phyloP scores from a whole-genome alignment of 1,139 yeast genomes.

The Suhomyces panamericanus region DNA sequence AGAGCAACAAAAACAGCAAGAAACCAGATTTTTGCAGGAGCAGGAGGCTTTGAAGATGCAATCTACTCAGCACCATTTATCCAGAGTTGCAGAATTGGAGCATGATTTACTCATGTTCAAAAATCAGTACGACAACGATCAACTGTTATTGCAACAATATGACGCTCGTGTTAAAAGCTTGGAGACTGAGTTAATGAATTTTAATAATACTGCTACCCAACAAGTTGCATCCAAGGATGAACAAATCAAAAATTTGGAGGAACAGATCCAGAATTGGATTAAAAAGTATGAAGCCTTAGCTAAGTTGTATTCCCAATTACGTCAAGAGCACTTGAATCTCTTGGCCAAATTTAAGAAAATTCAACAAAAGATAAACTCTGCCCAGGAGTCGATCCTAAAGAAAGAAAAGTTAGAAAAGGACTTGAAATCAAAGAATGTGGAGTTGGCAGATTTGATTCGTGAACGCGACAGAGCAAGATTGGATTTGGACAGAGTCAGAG shows the following conservation, averaged over 20 bases:
- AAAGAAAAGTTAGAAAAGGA: slow-evolving; percentile 84
- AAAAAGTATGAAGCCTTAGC: slow-evolving; percentile 88
- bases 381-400: slow-evolving; percentile 86
- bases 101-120: slow-evolving; percentile 74
- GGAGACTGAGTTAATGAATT: slow-evolving; percentile 67
- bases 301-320: slow-evolving; percentile 82
- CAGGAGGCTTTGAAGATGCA: slow-evolving; percentile 71
- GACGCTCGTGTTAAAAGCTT: slow-evolving; percentile 82
- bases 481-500: slow-evolving; percentile 73
- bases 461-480: slow-evolving; percentile 89
- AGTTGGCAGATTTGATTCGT: slow-evolving; percentile 83
- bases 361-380: slow-evolving; percentile 88
- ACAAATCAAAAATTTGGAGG: slow-evolving; percentile 65
- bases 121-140: slow-evolving; percentile 87
- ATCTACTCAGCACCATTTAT: slow-evolving; percentile 73
- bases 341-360: slow-evolving; percentile 78
- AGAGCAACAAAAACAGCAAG: slow-evolving; percentile 74
- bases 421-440: slow-evolving; percentile 80
- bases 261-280: slow-evolving; percentile 78
- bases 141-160: slow-evolving; percentile 79
- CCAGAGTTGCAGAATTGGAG: slow-evolving; percentile 78
- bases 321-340: slow-evolving; percentile 86
- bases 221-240: slow-evolving; percentile 81
- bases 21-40: slow-evolving; percentile 40
- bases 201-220: slow-evolving; percentile 66